These are phyloP conservation scores for Thelonectria olida DNA, from an alignment of 2,329 filamentous ascomycete genomes.

Conservation along the genomic window DNA sequence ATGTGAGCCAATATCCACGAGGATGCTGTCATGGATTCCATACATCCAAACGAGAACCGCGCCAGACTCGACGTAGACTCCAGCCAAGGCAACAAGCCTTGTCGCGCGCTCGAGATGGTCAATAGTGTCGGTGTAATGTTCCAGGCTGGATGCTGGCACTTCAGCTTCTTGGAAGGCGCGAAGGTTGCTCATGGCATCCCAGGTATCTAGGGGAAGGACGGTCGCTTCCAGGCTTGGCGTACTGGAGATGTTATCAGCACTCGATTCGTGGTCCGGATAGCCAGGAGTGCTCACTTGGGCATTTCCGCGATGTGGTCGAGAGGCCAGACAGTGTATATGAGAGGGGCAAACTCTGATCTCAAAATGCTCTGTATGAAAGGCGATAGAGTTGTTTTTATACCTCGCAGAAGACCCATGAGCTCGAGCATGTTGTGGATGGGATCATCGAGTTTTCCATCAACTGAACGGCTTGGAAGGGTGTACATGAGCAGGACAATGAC, in stretches of 20 bases:
- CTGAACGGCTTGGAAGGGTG: slow-evolving; percentile 32
- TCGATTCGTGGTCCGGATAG: neutral
- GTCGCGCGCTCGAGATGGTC: slow-evolving; percentile 25
- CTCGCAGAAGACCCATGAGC: slow-evolving; percentile 31
- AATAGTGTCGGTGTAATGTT: slow-evolving; percentile 33
- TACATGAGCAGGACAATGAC: slow-evolving; percentile 45
- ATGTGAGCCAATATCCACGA: slow-evolving; percentile 37
- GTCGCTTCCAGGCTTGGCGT: slow-evolving; percentile 29
- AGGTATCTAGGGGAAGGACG: slow-evolving; percentile 34
- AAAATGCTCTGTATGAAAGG: slow-evolving; percentile 30
- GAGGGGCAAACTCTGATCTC: slow-evolving; percentile 36
- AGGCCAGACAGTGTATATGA: slow-evolving; percentile 34
- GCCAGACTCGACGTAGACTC: slow-evolving; percentile 34
- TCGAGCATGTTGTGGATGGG: slow-evolving; percentile 35
- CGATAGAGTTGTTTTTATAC: slow-evolving; percentile 31
- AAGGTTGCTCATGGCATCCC: slow-evolving; percentile 29
- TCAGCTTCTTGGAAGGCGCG: slow-evolving; percentile 34
- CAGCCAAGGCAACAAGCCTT: slow-evolving; percentile 33
- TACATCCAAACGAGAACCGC: slow-evolving; percentile 40
- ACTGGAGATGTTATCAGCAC: slow-evolving; percentile 7
- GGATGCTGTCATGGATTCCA: slow-evolving; percentile 34
- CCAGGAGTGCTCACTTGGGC: neutral
- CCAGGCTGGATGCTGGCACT: slow-evolving; percentile 27
- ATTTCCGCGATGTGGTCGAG: slow-evolving; percentile 3
- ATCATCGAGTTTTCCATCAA: slow-evolving; percentile 24